These are phyloP conservation scores for Umbellularia californica DNA, from an alignment of 164 flowering plant genomes.

Conservation along the genomic window DNA sequence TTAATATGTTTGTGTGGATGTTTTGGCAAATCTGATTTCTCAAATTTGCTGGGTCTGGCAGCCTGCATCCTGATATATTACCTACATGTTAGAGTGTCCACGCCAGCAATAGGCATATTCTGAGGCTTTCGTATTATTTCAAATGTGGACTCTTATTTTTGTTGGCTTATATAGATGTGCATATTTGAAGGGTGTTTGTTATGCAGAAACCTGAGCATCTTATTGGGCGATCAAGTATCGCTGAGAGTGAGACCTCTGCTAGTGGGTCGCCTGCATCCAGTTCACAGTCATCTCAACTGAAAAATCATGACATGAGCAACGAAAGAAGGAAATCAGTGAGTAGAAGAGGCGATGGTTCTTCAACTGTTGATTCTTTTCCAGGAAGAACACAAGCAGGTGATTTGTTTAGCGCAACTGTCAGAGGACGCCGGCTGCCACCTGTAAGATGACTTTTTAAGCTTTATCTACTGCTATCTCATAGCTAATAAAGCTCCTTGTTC, in stretches of 20 bases:
- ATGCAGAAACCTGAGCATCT: slow-evolving; percentile 64
- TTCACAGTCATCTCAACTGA: slow-evolving; percentile 43
- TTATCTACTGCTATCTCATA: background rate
- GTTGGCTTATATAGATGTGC: too few species aligned
- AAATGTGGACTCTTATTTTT: too few species aligned
- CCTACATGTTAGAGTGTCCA: too few species aligned
- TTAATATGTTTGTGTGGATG: too few species aligned
- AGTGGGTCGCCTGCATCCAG: slow-evolving; percentile 69
- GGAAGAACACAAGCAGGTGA: slow-evolving; percentile 77
- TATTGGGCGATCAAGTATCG: slow-evolving; percentile 36
- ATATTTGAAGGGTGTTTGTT: background rate
- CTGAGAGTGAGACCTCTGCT: slow-evolving; percentile 49
- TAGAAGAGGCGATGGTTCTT: slow-evolving; percentile 38
- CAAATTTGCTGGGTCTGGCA: too few species aligned
- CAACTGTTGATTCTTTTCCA: slow-evolving; percentile 40
- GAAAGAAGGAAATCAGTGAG: slow-evolving; percentile 53
- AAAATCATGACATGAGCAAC: slow-evolving; percentile 42
- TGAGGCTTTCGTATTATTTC: too few species aligned
- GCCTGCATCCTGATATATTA: too few species aligned
- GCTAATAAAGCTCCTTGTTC: too few species aligned
- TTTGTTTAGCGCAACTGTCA: slow-evolving; percentile 46
- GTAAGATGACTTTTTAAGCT: slow-evolving; percentile 31
- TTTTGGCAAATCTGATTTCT: too few species aligned
- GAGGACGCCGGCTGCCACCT: slow-evolving; percentile 45
- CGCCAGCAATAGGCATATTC: too few species aligned